These are phyloP conservation scores for Linum lewisii DNA, from an alignment of 345 rosid species.

Conservation along the genomic window DNA sequence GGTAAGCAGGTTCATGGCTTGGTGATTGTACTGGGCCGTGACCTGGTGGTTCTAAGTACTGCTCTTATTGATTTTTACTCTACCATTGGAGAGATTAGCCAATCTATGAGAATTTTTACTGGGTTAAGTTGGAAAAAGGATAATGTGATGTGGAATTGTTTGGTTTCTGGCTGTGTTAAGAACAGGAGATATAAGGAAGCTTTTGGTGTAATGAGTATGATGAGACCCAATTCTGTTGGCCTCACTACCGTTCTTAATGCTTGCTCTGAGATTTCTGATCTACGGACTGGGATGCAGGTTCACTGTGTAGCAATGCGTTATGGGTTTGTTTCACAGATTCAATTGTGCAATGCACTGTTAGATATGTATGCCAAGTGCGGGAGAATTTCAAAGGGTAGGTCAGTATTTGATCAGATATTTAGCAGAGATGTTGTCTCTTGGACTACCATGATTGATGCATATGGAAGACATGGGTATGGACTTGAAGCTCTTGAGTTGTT, in stretches of 20 bases:
- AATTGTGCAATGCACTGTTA: slow-evolving; percentile 58
- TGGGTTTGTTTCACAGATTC: slow-evolving; percentile 41
- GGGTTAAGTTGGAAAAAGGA: slow-evolving; percentile 30
- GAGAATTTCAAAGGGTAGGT: slow-evolving; percentile 29
- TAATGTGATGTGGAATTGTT: slow-evolving; percentile 48
- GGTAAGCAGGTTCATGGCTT: slow-evolving; percentile 73
- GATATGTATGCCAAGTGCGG: slow-evolving; percentile 82
- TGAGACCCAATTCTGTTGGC: slow-evolving; percentile 48
- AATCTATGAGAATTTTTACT: slow-evolving; percentile 49
- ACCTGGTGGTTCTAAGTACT: slow-evolving; percentile 61
- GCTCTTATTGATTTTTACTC: slow-evolving; percentile 67
- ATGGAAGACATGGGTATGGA: slow-evolving; percentile 58
- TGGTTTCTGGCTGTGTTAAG: slow-evolving; percentile 55
- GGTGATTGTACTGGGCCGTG: slow-evolving; percentile 57
- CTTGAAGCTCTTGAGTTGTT: slow-evolving; percentile 48
- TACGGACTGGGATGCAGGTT: slow-evolving; percentile 63
- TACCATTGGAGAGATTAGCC: slow-evolving; percentile 30
- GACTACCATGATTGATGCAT: slow-evolving; percentile 75
- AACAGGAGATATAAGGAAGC: slow-evolving; percentile 48
- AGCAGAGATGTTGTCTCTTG: slow-evolving; percentile 55
- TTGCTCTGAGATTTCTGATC: slow-evolving; percentile 59
- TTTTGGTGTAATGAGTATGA: slow-evolving; percentile 31
- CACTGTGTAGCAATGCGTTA: slow-evolving; percentile 47
- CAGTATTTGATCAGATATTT: slow-evolving; percentile 33
- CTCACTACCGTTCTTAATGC: slow-evolving; percentile 57